Evolutionary conservation across 2,329 filamentous ascomycete species (phyloP), one percentile per base, ranked within the genome.

Genomic region (Pyrenophora teres): DNA sequence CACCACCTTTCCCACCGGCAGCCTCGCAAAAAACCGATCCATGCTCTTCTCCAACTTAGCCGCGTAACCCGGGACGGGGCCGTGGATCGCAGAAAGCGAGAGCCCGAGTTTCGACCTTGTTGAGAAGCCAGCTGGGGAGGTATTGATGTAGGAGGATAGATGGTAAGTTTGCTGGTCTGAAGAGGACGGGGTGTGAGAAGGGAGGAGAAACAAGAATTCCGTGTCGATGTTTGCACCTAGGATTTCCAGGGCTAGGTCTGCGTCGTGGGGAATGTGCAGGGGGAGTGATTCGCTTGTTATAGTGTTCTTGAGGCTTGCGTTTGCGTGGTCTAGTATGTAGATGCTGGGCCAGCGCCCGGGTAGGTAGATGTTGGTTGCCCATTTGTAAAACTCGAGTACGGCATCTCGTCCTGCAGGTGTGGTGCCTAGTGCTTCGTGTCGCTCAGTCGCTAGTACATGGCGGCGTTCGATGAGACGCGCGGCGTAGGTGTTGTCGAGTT

Each of bases 91-190:
- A 0, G 78, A 72, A 0, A 87, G 73, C 0, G 76, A 74, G 10
- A 78, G 70, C 1, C 77, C 78, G 7, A 87, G 75, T 54, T 87
- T 86, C 40, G 77, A 60, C n/a, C 70, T 70, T 1, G 83, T 79
- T 59, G 80, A 74, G 72, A 87, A 87, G 8, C 84, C 84, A 1
- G 77, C 75, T 0, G 84, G 84, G 63, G 82, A 86, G 60, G 80
- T 83, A 7, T 77, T 78, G 6, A 79, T 72, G 66, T 82, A 87
- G 6, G 80, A 83, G 63, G 83, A 72, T 8, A 87, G 78, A 25
- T 77, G 71, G 67, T 87, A 87, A 5, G 56, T 73, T 0, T 81
- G 81, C 2, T 9, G 15, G 19, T 13, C n/a, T 32, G n/a, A 6
- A 3, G 6, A 9, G 10, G 21, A 6, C 12, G 31, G n/a, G 5